Conservation (phyloP, 805 yeast genomes). For the Hanseniaspora nectarophila region DNA sequence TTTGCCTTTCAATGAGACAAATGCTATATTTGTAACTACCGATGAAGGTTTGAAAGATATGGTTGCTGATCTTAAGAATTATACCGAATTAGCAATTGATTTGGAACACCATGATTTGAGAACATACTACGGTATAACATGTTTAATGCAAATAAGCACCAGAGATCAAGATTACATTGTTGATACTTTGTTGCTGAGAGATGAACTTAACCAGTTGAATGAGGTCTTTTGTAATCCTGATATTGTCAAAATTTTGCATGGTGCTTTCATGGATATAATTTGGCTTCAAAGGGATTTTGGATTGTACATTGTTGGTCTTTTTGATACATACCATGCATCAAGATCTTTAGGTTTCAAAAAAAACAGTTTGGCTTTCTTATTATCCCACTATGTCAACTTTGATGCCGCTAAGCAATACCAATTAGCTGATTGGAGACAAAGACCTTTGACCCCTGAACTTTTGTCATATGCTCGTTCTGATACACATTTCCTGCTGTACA, state of each 20-base stretch:
- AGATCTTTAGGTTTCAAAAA: slow-evolving; percentile 66
- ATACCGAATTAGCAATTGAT: slow-evolving; percentile 74
- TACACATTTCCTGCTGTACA: slow-evolving; percentile 77
- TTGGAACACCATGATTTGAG: slow-evolving; percentile 91
- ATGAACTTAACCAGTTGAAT: slow-evolving; percentile 56
- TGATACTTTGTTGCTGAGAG: slow-evolving; percentile 71
- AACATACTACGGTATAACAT: slow-evolving; percentile 80
- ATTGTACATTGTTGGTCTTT: slow-evolving; percentile 71
- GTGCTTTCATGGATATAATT: slow-evolving; percentile 90
- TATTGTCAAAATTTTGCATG: slow-evolving; percentile 82
- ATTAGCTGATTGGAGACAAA: slow-evolving; percentile 87
- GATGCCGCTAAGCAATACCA: slow-evolving; percentile 89
- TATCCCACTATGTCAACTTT: slow-evolving; percentile 71
- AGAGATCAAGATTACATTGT: slow-evolving; percentile 73
- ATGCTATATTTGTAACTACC: slow-evolving; percentile 63
- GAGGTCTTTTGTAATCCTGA: slow-evolving; percentile 67
- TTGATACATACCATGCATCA: slow-evolving; percentile 89
- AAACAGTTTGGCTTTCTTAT: slow-evolving; percentile 69
- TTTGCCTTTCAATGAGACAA: slow-evolving; percentile 51
- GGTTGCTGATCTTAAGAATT: slow-evolving; percentile 40
- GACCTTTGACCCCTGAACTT: slow-evolving; percentile 74
- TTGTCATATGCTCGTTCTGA: slow-evolving; percentile 82
- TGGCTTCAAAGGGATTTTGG: slow-evolving; percentile 97
- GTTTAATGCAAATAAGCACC: slow-evolving; percentile 83
- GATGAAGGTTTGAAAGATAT: slow-evolving; percentile 40